A percentile compares a stretch with the other conserved stretches of the same genome.
Conservation (phyloP, 1,284 basidiomycete genomes). For the Pseudozyma sp. region DNA sequence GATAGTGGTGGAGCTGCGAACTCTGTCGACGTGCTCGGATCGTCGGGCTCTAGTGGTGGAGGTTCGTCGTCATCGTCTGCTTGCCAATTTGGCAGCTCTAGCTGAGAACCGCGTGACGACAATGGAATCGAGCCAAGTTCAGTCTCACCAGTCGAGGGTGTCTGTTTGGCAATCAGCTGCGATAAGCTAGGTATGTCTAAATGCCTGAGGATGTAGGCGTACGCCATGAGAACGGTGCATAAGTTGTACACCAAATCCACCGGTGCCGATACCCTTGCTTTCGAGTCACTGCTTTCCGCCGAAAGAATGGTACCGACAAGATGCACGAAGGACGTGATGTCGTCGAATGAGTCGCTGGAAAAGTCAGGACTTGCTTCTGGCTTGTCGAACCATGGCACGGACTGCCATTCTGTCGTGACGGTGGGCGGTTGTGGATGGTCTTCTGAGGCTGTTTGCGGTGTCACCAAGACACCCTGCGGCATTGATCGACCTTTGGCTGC, state of each 20-base stretch:
- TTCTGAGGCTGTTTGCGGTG: neutral
- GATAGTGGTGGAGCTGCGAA: neutral
- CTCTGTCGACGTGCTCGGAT: neutral
- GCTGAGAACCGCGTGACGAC: neutral
- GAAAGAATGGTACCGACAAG: conserved; percentile 12
- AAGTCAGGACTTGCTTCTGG: conserved; percentile 7
- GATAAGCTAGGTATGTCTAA: conserved; percentile 45
- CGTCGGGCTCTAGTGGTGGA: conserved; percentile 49
- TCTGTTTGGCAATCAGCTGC: neutral
- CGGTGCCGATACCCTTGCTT: neutral
- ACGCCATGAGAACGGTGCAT: conserved; percentile 46
- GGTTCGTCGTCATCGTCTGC: conserved; percentile 37
- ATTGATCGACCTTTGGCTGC: neutral
- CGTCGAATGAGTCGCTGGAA: neutral
- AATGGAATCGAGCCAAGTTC: too few species aligned
- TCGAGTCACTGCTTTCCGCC: neutral
- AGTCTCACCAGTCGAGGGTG: too few species aligned
- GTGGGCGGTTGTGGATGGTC: neutral
- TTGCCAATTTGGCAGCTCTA: neutral
- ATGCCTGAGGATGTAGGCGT: conserved; percentile 49
- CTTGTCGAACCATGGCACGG: conserved; percentile 29
- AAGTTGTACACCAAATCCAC: conserved; percentile 47
- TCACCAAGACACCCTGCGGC: conserved; percentile 6
- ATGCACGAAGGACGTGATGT: conserved; percentile 10
- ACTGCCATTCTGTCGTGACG: conserved; percentile 14